Base-by-base conservation (phyloP, 805 yeast genomes). In the Danielozyma ontarioensis region DNA sequence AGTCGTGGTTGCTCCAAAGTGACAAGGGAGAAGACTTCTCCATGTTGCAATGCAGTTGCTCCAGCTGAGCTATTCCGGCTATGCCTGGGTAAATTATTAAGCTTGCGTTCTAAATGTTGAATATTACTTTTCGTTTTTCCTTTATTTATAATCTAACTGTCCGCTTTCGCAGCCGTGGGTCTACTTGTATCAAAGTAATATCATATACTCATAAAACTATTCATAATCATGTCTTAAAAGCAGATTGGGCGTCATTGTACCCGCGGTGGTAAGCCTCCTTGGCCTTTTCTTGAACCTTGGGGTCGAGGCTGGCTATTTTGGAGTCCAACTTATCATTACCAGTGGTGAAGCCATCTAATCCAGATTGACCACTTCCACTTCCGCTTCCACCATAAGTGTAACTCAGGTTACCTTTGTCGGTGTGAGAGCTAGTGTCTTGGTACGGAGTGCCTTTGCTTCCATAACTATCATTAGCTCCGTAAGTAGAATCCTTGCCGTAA, bases 21-120 rank as follows among this genome's bases (percentile, higher is more conserved):
- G 76, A 72, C 21, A 70, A 63, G 6, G 76, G 76, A 2, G 70
- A 64, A 6, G 65, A 65, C 1, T 70, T 65, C 35, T 64, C 78
- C 15, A 86, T 83, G 81, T 56, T 70, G 26, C 88, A 80, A 50
- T 82, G 90, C 50, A 76, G 88, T 29, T 88, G 97, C 53, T 75
- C 86, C 2, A 61, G 67, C 51, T 60, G 33, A 39, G 8, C n/a
- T 12, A 21, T 18, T 29, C 17, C 10, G 13, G 17, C 14, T 17
- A 32, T 25, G 28, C 19, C 11, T 14, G 17, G 27, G 3, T 27
- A 15, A 25, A 25, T 25, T 25, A 25, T 25, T 22, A 22, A 12
- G 24, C 12, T 22, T 22, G 24, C 10, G 10, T 22, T 25, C 11
- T 25, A 12, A 10, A 25, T 25, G 13, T 11, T 11, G 28, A 27